phyloP scores from a whole-genome alignment of 176 grass and related monocot genomes.

The Poa pratensis region DNA sequence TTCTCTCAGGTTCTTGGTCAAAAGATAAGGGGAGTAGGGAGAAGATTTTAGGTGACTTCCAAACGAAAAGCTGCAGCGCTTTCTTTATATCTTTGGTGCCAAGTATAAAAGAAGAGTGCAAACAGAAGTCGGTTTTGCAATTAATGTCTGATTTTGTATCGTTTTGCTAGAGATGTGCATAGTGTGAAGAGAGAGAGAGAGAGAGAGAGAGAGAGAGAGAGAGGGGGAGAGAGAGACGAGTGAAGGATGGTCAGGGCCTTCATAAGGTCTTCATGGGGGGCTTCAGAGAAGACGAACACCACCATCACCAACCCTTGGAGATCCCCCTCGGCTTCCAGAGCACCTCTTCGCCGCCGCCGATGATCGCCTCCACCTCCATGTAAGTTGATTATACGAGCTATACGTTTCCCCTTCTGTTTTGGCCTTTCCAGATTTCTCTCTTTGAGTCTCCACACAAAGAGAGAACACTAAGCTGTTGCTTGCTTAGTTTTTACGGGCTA shows the following conservation, averaged over 20 bases:
- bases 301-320: slow-evolving; percentile 19
- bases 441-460: background rate
- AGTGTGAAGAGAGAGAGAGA: slow-evolving; percentile 42
- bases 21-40: slow-evolving; percentile 38
- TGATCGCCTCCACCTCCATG: slow-evolving; percentile 60
- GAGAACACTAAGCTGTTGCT: background rate
- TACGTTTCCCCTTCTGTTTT: background rate
- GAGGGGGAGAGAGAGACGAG: background rate
- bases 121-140: slow-evolving; percentile 62
- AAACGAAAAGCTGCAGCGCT: slow-evolving; percentile 49
- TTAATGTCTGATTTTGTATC: slow-evolving; percentile 57
- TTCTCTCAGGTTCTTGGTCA: slow-evolving; percentile 51
- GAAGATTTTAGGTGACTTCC: slow-evolving; percentile 54
- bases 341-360: background rate
- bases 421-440: background rate
- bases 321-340: slow-evolving; percentile 21
- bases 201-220: slow-evolving; percentile 10
- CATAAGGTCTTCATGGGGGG: slow-evolving; percentile 50
- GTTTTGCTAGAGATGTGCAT: slow-evolving; percentile 35
- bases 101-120: slow-evolving; percentile 48
- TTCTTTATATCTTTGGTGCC: slow-evolving; percentile 44
- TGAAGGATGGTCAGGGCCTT: slow-evolving; percentile 55
- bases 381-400: slow-evolving; percentile 33
- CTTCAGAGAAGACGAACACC: slow-evolving; percentile 38
- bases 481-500: background rate